Evolutionary conservation across 2,329 filamentous ascomycete species (phyloP), one percentile per base, ranked within the genome.

Genomic region (Pezicula rhizophila): DNA sequence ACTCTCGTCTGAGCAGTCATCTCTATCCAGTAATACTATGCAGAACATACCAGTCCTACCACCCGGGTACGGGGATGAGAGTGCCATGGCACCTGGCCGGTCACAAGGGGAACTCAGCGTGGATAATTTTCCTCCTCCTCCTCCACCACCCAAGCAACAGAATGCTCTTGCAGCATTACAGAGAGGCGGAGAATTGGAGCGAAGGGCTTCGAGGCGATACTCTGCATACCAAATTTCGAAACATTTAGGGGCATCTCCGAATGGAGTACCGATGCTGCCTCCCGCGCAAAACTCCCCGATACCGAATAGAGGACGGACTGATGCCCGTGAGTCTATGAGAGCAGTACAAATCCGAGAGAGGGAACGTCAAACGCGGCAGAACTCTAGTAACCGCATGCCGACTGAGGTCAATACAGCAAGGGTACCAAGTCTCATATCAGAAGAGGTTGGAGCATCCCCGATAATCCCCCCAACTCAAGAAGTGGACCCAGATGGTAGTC

Each of bases 141-240:
- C 89, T 2, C 86, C 87, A 5, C 85, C 85, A n/a, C 87, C 89
- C 23, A 87, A 89, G 46, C 84, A 90, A 59, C 87, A 93, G 60
- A 95, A 95, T 71, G 93, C 93, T 5, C 73, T 99, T 46, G 89
- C 89, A 43, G 90, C 91, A 45, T 69, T 99, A 56, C 93, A 97
- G 68, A 82, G 90, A 67, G 91, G 91, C 31, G 92, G 92, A 17
- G 91, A 96, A 57, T 72, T 99, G 44, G 93, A 99, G 69, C 81
- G 93, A 63, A 80, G 93, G 64, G 93, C 93, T 1, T 99, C 93
- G 12, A 79, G 92, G 57, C 78, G 93, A 61, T 99, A 97, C 65
- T 97, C 93, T 2, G 87, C 90, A 46, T 99, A 97, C 65, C 93
- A 99, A 63, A 95, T 99, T 58, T 89, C 89, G 41, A 97, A 96